Evolutionary conservation across 75 land plant genomes (phyloP), one percentile per base, ranked within the genome.

Genomic region (Gnetum montanum): DNA sequence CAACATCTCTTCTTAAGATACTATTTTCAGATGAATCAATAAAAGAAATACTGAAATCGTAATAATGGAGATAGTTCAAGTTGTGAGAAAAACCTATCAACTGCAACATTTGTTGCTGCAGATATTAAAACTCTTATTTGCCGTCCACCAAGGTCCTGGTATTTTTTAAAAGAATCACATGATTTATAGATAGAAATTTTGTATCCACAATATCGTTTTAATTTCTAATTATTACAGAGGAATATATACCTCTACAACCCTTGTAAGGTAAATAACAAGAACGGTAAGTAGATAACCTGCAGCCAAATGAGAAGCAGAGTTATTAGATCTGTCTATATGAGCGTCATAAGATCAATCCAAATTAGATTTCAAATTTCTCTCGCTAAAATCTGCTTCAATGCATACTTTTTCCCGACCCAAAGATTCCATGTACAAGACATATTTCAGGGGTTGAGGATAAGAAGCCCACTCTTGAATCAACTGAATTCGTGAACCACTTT

Each of bases 351-450:
- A 22, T 12, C 23, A 10, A 59, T 28, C 10, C 35, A 46, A 16
- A n/a, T n/a, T n/a, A n/a, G 38, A 34, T 28, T 31, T 64, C 22
- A 4, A 25, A 16, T 64, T 30, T 25, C 67, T 38, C n/a, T n/a
- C n/a, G n/a, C n/a, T n/a, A n/a, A n/a, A n/a, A n/a, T n/a, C n/a
- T n/a, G n/a, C n/a, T n/a, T n/a, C n/a, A n/a, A n/a, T 34, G 24
- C 54, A 40, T 49, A 67, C 65, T 66, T 50, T 66, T 66, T 34
- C 69, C 69, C 20, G 48, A 54, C 49, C 69, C 69, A 59, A 66
- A 66, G 36, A 63, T 30, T 66, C 69, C 69, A 59, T 66, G 69
- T 22, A 66, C 65, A 8, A 66, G 69, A 36, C 69, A 66, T 36
- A 66, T 46, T 33, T 59, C 61, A 27, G 69, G 54, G 26, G 59